These are phyloP conservation scores for Knufia fluminis DNA, from an alignment of 2,329 filamentous ascomycete genomes.

Conservation along the genomic window DNA sequence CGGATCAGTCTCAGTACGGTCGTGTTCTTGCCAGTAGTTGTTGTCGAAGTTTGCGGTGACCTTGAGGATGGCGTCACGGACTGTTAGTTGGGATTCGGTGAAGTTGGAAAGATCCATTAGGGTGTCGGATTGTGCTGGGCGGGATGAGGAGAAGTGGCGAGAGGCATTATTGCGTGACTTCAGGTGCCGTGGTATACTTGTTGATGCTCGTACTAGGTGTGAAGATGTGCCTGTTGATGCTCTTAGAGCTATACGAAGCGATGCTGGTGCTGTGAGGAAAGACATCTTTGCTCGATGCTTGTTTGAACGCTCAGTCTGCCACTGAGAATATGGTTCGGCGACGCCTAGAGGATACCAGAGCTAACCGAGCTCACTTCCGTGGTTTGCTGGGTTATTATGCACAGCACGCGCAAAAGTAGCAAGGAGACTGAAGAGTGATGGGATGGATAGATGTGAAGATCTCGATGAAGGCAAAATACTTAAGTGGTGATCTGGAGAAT, in stretches of 20 bases:
- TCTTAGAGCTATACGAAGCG: not conserved
- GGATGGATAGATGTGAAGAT: not conserved
- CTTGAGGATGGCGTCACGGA: constrained; percentile 59
- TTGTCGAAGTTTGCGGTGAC: constrained; percentile 64
- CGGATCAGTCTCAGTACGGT: constrained; percentile 62
- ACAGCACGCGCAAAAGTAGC: no score
- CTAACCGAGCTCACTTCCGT: no score
- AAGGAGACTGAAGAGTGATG: not conserved
- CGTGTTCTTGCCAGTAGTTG: constrained; percentile 66
- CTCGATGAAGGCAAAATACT: not conserved
- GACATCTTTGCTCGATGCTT: constrained; percentile 1
- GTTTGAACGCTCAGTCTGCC: not conserved
- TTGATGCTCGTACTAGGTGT: not conserved
- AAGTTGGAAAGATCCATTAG: constrained; percentile 68
- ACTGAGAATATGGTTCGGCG: not conserved
- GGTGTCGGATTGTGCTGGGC: not conserved
- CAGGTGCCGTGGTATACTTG: not conserved
- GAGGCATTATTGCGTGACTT: not conserved
- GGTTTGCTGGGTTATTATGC: not conserved
- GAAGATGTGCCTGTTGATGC: not conserved
- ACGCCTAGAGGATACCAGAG: not conserved
- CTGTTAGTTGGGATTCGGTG: constrained; percentile 61
- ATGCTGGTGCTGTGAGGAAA: not conserved
- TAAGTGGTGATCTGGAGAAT: not conserved
- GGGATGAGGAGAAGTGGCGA: constrained; percentile 1